These are phyloP conservation scores for Fagopyrum homotropicum DNA, from an alignment of 148 eudicot species.

Conservation along the genomic window DNA sequence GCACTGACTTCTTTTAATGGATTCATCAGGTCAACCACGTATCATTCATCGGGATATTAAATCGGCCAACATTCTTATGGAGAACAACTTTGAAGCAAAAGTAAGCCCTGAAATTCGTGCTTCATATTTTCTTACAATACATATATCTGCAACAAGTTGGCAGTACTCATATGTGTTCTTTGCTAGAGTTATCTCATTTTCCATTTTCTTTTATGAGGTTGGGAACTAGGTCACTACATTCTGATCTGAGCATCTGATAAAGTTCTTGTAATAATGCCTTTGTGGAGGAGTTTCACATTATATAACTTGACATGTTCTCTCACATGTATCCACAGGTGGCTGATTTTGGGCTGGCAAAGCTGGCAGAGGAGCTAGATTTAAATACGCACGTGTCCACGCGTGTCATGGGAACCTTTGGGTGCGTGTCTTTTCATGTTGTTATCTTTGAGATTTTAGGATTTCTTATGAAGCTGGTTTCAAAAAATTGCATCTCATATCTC, in stretches of 20 bases:
- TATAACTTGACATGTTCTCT: background rate
- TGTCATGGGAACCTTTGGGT: conserved; percentile 56
- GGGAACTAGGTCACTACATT: background rate
- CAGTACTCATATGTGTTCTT: background rate
- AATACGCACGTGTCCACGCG: conserved; percentile 46
- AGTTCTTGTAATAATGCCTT: background rate
- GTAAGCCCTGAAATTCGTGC: conserved; percentile 23
- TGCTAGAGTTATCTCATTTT: background rate
- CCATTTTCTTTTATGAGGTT: background rate
- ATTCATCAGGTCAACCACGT: conserved; percentile 58
- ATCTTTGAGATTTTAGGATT: background rate
- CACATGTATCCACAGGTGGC: conserved; percentile 28
- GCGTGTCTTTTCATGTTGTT: conserved; percentile 5
- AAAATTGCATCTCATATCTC: background rate
- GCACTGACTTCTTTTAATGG: conserved; percentile 6
- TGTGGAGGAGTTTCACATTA: conserved; percentile 2
- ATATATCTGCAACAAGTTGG: background rate
- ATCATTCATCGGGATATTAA: conserved; percentile 86
- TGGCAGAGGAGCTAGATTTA: conserved; percentile 41
- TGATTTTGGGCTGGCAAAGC: conserved; percentile 46
- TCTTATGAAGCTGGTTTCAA: background rate
- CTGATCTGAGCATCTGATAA: background rate
- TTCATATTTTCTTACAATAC: background rate
- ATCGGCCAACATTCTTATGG: conserved; percentile 68
- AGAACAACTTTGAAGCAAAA: conserved; percentile 77